Percentiles rank a stretch among this genome's conserved stretches.
phyloP scores from a whole-genome alignment of 2,329 filamentous ascomycete species.

The Xylariaceae sp. region DNA sequence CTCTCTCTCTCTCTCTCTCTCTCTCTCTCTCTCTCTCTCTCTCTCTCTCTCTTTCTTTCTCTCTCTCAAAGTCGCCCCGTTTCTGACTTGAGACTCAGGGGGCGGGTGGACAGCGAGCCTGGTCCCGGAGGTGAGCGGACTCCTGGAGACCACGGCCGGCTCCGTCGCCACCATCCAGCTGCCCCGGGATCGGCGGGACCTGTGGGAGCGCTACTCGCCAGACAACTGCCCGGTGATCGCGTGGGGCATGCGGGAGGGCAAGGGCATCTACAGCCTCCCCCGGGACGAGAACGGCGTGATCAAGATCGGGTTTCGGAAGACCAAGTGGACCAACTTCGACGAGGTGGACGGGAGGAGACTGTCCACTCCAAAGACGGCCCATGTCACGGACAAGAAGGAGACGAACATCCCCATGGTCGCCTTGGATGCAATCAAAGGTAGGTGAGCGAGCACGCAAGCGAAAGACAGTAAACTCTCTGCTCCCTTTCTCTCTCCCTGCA shows the following conservation, averaged over 20 bases:
- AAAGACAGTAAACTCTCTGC: background rate
- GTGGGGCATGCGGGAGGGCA: constrained; percentile 31
- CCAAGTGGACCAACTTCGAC: constrained; percentile 29
- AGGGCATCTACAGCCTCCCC: constrained; percentile 40
- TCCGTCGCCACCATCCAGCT: constrained; percentile 28
- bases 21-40: too few relatives aligned
- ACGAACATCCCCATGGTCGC: constrained; percentile 13
- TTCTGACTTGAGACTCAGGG: too few relatives aligned
- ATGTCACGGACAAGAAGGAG: constrained; percentile 13
- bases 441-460: background rate
- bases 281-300: constrained; percentile 33
- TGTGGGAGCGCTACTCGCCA: constrained; percentile 33
- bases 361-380: constrained; percentile 16
- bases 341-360: constrained; percentile 13
- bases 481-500: background rate
- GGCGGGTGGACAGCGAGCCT: constrained; percentile 16
- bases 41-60: too few relatives aligned
- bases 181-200: constrained; percentile 23
- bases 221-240: constrained; percentile 38
- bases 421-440: constrained; percentile 19
- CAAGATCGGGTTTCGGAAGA: constrained; percentile 43
- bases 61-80: too few relatives aligned
- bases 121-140: constrained; percentile 11
- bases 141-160: constrained; percentile 18
- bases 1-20: too few relatives aligned